Conservation (phyloP, 495 filamentous ascomycete genomes). For the Cladorrhinum samala region DNA sequence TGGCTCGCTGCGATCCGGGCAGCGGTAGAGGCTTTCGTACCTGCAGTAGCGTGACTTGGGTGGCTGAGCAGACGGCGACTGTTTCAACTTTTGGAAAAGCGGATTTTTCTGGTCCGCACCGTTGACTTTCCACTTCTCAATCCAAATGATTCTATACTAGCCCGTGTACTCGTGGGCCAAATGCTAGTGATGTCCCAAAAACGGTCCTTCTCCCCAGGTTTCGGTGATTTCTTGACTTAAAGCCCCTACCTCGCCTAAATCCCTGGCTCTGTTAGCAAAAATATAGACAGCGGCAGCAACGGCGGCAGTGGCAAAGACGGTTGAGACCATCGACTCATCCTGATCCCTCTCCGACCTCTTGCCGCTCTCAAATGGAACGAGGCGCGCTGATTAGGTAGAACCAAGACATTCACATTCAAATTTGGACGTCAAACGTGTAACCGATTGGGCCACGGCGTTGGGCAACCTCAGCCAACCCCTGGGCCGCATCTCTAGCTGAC, state of each 20-base stretch:
- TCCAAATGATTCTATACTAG: no score
- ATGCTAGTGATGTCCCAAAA: neutral
- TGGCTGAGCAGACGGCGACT: slow-evolving; percentile 16
- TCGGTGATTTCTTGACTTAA: no score
- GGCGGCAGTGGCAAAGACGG: neutral
- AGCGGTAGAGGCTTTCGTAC: no score
- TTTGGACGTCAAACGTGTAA: slow-evolving; percentile 12
- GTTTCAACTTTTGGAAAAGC: slow-evolving; percentile 7
- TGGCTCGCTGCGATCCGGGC: no score
- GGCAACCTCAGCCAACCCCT: slow-evolving; percentile 7
- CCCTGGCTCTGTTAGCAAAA: no score
- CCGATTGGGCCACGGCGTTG: slow-evolving; percentile 19
- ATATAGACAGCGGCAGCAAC: neutral
- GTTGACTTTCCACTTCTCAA: slow-evolving; percentile 1
- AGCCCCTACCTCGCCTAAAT: no score
- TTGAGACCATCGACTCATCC: neutral
- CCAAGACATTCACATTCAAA: slow-evolving; percentile 1
- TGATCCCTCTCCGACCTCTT: neutral
- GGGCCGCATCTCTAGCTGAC: slow-evolving; percentile 12
- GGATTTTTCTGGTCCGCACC: neutral
- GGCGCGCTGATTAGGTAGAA: neutral
- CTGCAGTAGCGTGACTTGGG: slow-evolving; percentile 19
- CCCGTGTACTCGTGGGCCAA: no score
- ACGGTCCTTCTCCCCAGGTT: neutral
- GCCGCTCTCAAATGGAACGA: neutral